phyloP scores from a whole-genome alignment of 768 basidiomycete genomes.

The Gymnopilus junonius region DNA sequence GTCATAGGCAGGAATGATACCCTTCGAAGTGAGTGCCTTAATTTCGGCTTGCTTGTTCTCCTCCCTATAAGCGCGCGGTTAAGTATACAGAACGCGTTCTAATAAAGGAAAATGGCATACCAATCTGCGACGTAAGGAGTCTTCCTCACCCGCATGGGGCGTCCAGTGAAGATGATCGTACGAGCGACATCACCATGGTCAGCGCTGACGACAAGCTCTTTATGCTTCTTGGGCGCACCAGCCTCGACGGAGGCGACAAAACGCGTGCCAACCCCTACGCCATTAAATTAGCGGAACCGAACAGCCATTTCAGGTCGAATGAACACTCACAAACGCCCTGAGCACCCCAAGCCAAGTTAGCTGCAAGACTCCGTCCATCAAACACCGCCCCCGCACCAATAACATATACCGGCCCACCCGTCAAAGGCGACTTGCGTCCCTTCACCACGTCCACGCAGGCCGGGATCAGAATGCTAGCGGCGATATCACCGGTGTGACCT shows the following conservation, averaged over 20 bases:
- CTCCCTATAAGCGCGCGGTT: slow-evolving; percentile 51
- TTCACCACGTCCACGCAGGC: slow-evolving; percentile 87
- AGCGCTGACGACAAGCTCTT: slow-evolving; percentile 73
- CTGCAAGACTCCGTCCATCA: slow-evolving; percentile 86
- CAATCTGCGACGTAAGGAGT: slow-evolving; percentile 88
- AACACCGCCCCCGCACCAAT: slow-evolving; percentile 92
- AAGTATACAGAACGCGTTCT: background rate
- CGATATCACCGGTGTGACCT: slow-evolving; percentile 84
- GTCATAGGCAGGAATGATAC: slow-evolving; percentile 75
- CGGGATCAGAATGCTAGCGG: slow-evolving; percentile 87
- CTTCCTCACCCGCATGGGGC: slow-evolving; percentile 84
- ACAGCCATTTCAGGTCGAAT: background rate
- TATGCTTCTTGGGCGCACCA: slow-evolving; percentile 82
- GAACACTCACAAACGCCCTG: slow-evolving; percentile 79
- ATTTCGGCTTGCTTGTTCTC: slow-evolving; percentile 81
- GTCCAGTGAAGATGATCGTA: slow-evolving; percentile 89
- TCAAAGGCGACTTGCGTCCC: slow-evolving; percentile 78
- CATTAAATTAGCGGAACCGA: background rate
- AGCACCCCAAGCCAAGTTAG: slow-evolving; percentile 89
- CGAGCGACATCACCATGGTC: slow-evolving; percentile 80
- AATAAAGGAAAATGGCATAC: slow-evolving; percentile 38
- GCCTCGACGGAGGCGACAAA: slow-evolving; percentile 88
- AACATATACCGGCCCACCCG: slow-evolving; percentile 83
- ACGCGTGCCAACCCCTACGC: slow-evolving; percentile 78
- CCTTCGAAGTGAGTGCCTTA: slow-evolving; percentile 78